Conservation (phyloP, 306 rosid species). For the Quercus alba region DNA sequence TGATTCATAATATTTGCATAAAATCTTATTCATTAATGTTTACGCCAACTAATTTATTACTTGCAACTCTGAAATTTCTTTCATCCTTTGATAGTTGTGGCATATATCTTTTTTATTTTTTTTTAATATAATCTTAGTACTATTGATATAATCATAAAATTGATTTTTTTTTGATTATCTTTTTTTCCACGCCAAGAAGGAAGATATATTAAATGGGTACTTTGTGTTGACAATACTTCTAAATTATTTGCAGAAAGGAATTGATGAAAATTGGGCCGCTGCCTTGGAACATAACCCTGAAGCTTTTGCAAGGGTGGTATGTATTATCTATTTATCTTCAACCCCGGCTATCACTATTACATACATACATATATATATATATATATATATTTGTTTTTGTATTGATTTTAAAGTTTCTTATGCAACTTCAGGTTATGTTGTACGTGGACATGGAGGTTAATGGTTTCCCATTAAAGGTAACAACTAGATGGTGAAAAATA, state of each 20-base stretch:
- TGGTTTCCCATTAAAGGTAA: conserved; percentile 92
- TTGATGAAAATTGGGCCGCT: conserved; percentile 99
- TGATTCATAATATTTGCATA: too few species aligned
- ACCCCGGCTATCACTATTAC: background rate
- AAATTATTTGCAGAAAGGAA: conserved; percentile 70
- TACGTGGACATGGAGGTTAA: conserved; percentile 99
- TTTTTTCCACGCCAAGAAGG: background rate
- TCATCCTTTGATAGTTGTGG: background rate
- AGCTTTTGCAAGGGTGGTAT: conserved; percentile 97
- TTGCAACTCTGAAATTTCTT: too few species aligned
- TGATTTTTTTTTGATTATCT: background rate
- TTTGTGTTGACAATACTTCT: conserved; percentile 9
- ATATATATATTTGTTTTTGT: background rate
- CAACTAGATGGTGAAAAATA: conserved; percentile 15
- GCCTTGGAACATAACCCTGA: conserved; percentile 95
- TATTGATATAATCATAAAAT: background rate
- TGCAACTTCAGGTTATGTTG: conserved; percentile 71
- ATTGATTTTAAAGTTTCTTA: background rate
- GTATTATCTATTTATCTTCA: conserved; percentile 21
- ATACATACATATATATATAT: too few species aligned
- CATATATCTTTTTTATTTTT: background rate
- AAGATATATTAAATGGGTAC: background rate
- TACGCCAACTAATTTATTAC: too few species aligned
- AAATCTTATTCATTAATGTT: too few species aligned
- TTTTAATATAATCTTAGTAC: background rate